Conservation (phyloP, 2,329 filamentous ascomycete genomes). For the Trichoderma sp. region DNA sequence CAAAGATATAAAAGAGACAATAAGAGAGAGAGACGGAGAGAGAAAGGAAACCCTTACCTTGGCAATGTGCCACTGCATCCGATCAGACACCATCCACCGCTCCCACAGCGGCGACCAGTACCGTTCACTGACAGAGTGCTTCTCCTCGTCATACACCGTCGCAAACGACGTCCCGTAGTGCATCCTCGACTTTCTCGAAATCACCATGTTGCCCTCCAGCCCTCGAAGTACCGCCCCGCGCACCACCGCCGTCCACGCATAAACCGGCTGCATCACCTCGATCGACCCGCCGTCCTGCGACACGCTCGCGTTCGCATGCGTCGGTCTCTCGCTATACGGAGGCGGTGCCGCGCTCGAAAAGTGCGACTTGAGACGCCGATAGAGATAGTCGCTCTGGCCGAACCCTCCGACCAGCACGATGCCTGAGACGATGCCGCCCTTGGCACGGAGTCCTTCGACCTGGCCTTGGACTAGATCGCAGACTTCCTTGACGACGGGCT, state of each 20-base stretch:
- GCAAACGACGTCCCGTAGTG: conserved; percentile 81
- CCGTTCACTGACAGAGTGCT: conserved; percentile 68
- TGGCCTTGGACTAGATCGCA: conserved; percentile 67
- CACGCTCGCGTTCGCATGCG: conserved; percentile 54
- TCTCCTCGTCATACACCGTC: conserved; percentile 74
- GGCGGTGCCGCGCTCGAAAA: conserved; percentile 60
- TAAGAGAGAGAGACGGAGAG: not conserved
- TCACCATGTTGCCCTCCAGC: conserved; percentile 75
- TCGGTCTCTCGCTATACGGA: conserved; percentile 67
- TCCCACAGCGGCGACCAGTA: conserved; percentile 82
- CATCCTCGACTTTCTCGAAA: conserved; percentile 70
- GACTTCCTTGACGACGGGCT: conserved; percentile 70
- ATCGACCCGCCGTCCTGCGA: conserved; percentile 56
- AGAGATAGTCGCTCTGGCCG: conserved; percentile 74
- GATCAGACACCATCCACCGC: conserved; percentile 77
- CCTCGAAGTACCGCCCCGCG: conserved; percentile 73
- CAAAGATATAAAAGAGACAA: not conserved
- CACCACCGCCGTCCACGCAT: conserved; percentile 80
- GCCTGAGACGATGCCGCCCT: conserved; percentile 64
- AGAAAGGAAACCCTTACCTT: conserved; percentile 52
- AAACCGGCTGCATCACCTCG: conserved; percentile 78
- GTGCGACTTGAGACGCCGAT: conserved; percentile 66
- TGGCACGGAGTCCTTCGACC: conserved; percentile 60
- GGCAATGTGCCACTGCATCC: conserved; percentile 83
- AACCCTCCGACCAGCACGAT: conserved; percentile 82